Base-by-base conservation (phyloP, 805 yeast genomes). In the Teunomyces funiuensis region DNA sequence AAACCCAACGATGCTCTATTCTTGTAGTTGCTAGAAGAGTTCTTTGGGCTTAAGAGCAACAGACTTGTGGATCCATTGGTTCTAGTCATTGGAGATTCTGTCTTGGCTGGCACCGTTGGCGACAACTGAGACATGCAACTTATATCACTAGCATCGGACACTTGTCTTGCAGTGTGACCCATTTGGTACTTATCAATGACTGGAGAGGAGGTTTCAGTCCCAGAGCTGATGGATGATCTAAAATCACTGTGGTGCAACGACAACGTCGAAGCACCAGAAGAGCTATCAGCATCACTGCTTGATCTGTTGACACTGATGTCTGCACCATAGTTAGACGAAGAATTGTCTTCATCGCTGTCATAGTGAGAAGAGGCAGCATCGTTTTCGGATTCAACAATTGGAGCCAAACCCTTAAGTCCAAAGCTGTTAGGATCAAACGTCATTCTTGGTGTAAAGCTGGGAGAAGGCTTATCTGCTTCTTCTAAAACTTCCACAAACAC, bases 231-330 rank as follows among this genome's bases (percentile, higher is more conserved):
- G 7, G 69, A 62, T 6, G 66, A 61, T 45, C 65, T 62, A 52
- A 60, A 60, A 46, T 66, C 69, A 45, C 66, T 60, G 30, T 62
- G 54, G 46, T 66, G 70, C 49, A 70, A 66, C 1, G 74, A 69
- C 39, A 66, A 58, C 9, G 64, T 54, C 5, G 71, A 65, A 4
- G 57, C 54, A 23, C 67, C 61, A 3, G 66, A 59, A 8, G 60
- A 53, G 3, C 50, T 39, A 23, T 56, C 62, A 36, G 55, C 57
- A 14, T 42, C 51, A 19, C 42, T 51, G 39, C 30, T 41, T 39
- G 37, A 51, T 42, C 54, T 50, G 36, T 38, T 38, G 11, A 55
- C 45, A 20, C 39, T 45, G 18, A 46, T 51, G 15, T 50, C 47
- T 28, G 48, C 56, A 33, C 49, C 52, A 22, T 47, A 51, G 27